Evolutionary conservation across 75 land plant genomes (phyloP).

Genomic region (Pseudotsuga menziesii): DNA sequence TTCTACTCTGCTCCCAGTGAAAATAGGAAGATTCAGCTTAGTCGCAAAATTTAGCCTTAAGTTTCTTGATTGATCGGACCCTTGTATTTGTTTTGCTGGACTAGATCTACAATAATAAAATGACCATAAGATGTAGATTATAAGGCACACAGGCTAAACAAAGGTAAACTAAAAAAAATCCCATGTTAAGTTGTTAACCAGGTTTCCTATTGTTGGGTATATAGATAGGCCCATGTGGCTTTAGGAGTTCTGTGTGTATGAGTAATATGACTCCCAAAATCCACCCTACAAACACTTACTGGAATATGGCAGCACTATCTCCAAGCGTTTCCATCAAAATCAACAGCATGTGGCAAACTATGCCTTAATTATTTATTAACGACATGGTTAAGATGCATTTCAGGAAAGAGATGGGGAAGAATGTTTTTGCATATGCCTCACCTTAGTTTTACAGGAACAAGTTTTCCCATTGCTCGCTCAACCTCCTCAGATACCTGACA

Average conservation of each 20-base stretch:
- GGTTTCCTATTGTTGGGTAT: not conserved
- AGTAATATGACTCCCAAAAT: not conserved
- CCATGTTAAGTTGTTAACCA: not conserved
- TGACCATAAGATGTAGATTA: not conserved
- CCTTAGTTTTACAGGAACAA: not conserved
- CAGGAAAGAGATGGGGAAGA: not conserved
- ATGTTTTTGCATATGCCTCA: not conserved
- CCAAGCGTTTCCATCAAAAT: not conserved
- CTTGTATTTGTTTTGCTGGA: conserved; percentile 22
- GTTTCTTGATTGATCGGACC: conserved; percentile 14
- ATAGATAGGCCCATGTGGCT: not conserved
- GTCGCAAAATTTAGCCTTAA: conserved; percentile 33
- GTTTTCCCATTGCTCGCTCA: not conserved
- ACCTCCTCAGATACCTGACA: conserved; percentile 7
- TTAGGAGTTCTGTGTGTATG: not conserved
- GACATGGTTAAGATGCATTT: conserved; percentile 4
- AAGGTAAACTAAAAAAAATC: not conserved
- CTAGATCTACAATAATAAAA: conserved; percentile 7
- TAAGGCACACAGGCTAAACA: not conserved
- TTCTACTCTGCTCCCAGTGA: conserved; percentile 54
- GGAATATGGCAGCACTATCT: not conserved
- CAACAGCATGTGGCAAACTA: not conserved
- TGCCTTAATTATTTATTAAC: not conserved
- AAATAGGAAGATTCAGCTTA: conserved; percentile 42
- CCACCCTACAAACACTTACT: not conserved